Evolutionary conservation across 768 basidiomycete genomes (phyloP), one percentile per base, ranked within the genome.

Genomic region (Lepiota brunneoincarnata): DNA sequence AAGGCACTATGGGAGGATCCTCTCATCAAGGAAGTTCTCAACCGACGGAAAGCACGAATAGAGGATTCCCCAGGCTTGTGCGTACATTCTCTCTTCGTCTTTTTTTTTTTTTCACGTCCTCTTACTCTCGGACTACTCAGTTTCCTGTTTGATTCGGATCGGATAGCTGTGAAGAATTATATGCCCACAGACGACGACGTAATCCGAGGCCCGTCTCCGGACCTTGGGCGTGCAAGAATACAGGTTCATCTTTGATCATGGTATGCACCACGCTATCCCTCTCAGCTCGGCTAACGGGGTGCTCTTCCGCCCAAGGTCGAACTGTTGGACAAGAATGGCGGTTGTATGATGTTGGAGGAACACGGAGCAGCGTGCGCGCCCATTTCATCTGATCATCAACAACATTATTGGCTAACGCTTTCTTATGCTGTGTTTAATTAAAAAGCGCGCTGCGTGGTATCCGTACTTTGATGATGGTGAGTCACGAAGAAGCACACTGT

Each of bases 211-310:
- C 23, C 82, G 91, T 20, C 70, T 93, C 42, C 78, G 88, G 45
- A 93, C 91, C 1, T 72, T 89, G 17, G 89, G 89, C 35, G 81
- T 91, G 7, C 87, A 90, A 65, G 89, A 91, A 63, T 84, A 91
- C 61, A 73, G 74, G 37, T 83, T 89, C 58, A 69, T 74, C 34
- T 79, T 89, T 60, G 83, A 86, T 49, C 78, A 82, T 55, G 82
- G 89, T 87, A 56, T 15, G 76, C 69, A 4, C 39, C 39, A 38
- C 35, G 3, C 36, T 40, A 21, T 39, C 40, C 18, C 26, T 15
- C 40, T 26, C 18, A 15, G n/a, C 35, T 44, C 35, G 40, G 31
- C 17, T 36, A 18, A 26, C 34, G 15, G 31, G 53, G 12, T 50
- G 26, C 7, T 3, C 31, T 59, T 4, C 15, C 9, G 24, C 17